Evolutionary conservation across 192 early-diverging fungal genomes (phyloP).

Genomic region (Chytriomyces confervae): DNA sequence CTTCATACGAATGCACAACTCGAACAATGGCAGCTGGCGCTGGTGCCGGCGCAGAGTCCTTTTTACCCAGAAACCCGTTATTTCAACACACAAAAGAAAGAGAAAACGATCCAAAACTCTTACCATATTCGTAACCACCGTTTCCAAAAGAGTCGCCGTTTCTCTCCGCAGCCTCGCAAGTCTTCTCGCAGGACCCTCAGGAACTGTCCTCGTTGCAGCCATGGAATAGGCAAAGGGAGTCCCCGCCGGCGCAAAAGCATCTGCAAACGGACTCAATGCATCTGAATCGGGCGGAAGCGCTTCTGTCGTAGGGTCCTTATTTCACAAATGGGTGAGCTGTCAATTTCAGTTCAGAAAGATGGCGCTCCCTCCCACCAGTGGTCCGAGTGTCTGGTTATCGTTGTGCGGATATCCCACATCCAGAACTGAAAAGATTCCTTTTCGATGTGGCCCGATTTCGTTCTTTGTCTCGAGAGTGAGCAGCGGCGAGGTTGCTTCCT

Average conservation of each 20-base stretch:
- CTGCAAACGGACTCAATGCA: not conserved
- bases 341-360: too few species aligned
- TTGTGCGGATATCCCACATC: not conserved
- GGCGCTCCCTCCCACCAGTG: not conserved
- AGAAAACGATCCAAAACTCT: not conserved
- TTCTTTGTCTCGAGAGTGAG: too few species aligned
- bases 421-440: not conserved
- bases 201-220: not conserved
- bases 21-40: not conserved
- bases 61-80: not conserved
- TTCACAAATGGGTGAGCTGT: too few species aligned
- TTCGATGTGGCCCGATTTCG: not conserved
- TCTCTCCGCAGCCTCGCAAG: not conserved
- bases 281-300: not conserved
- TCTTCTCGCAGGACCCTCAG: not conserved
- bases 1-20: constrained; percentile 42
- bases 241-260: not conserved
- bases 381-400: not conserved
- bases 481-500: too few species aligned
- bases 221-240: constrained; percentile 1
- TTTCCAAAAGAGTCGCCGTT: not conserved
- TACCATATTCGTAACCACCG: not conserved
- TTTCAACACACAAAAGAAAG: too few species aligned
- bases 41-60: not conserved
- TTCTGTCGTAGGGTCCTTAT: not conserved